These are phyloP conservation scores for Warburgia ugandensis DNA, from an alignment of 164 flowering plant genomes.

Conservation along the genomic window DNA sequence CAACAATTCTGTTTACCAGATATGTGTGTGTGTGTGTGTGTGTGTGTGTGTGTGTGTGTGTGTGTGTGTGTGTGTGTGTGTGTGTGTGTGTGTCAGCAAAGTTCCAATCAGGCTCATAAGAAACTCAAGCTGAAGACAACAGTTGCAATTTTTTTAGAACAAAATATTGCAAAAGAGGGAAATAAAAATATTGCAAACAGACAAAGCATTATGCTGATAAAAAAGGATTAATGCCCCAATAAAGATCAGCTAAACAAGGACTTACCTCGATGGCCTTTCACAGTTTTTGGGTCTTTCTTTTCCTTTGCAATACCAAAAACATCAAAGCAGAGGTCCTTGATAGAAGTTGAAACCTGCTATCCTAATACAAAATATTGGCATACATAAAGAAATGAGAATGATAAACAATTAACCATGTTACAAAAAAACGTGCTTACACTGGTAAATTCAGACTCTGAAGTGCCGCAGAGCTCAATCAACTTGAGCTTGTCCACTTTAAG, in stretches of 20 bases:
- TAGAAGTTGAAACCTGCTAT: conserved; percentile 68
- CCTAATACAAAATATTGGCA: background rate
- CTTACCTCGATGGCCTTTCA: conserved; percentile 86
- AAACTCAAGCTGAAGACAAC: too few species aligned
- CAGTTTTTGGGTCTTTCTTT: conserved; percentile 68
- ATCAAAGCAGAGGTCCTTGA: conserved; percentile 88
- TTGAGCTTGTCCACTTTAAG: conserved; percentile 86
- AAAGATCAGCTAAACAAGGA: background rate
- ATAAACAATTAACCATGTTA: background rate
- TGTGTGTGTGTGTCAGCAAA: too few species aligned
- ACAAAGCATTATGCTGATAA: too few species aligned
- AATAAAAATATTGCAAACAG: background rate
- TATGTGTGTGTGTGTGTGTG: too few species aligned
- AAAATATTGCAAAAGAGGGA: too few species aligned
- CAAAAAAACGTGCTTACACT: conserved; percentile 36
- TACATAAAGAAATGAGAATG: background rate
- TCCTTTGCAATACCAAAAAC: conserved; percentile 69
- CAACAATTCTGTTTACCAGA: conserved; percentile 43
- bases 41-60: too few species aligned
- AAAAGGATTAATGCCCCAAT: too few species aligned
- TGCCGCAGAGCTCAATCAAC: conserved; percentile 84
- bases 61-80: too few species aligned
- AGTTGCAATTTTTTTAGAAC: too few species aligned
- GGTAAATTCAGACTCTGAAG: conserved; percentile 81
- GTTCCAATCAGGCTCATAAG: too few species aligned